phyloP scores from a whole-genome alignment of 495 filamentous ascomycete genomes.

The Chlorociboria aeruginascens region DNA sequence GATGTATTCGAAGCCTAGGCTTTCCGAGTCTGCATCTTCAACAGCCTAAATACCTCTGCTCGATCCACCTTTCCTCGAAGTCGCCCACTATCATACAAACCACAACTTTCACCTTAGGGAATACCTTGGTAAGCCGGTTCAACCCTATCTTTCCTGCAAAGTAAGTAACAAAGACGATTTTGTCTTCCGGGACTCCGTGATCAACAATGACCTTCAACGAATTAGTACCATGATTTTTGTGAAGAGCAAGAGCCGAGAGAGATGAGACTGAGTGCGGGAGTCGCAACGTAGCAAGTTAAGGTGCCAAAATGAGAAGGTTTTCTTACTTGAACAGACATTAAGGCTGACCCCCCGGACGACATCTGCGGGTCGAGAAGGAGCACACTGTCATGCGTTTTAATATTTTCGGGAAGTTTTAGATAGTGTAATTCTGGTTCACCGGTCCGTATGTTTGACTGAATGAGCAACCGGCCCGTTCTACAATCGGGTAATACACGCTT shows the following conservation, averaged over 20 bases:
- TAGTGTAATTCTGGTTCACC: conserved; percentile 90
- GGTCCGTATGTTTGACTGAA: conserved; percentile 74
- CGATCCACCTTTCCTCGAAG: conserved; percentile 70
- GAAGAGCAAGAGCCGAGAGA: too few species aligned
- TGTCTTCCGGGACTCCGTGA: conserved; percentile 77
- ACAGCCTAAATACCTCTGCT: conserved; percentile 70
- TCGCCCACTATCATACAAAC: conserved; percentile 69
- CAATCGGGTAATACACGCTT: conserved; percentile 86
- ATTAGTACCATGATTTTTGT: too few species aligned
- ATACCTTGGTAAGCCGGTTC: conserved; percentile 73
- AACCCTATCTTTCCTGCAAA: conserved; percentile 71
- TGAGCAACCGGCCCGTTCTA: conserved; percentile 75
- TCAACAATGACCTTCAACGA: conserved; percentile 89
- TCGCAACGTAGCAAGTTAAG: too few species aligned
- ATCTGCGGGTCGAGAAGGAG: conserved; percentile 89
- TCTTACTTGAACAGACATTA: conserved; percentile 96
- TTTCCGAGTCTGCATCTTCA: conserved; percentile 22
- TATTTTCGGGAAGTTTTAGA: conserved; percentile 57
- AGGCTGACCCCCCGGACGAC: conserved; percentile 79
- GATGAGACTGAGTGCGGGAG: too few species aligned
- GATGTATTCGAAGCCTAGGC: not conserved
- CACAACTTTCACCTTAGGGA: conserved; percentile 72
- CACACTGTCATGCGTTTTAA: conserved; percentile 62
- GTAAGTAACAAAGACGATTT: conserved; percentile 82
- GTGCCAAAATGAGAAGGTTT: too few species aligned